Base-by-base conservation (phyloP, 2,329 filamentous ascomycete species). In the Diplodia seriata region DNA sequence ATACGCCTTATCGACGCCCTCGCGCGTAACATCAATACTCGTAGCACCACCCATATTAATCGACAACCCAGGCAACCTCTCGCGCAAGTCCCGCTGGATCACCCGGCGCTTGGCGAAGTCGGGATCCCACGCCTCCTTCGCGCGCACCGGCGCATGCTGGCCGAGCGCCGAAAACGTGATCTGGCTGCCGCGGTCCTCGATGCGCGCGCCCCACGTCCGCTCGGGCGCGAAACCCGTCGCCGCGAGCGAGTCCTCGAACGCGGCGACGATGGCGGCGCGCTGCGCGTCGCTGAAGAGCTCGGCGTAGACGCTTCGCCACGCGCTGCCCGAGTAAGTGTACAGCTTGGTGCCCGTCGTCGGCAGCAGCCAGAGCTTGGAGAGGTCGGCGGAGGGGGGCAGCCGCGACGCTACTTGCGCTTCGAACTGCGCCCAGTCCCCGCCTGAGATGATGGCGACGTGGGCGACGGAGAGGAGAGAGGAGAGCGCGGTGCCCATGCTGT, bases 131-230 rank as follows among this genome's bases (percentile, higher is more conserved):
- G 66, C 63, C 70, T 79, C 72, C 70, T 81, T 81, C 14, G 71
- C 76, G 7, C 53, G 47, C 9, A 79, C 71, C n/a, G 79, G 79
- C 7, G 79, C 78, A 69, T 79, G 69, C 71, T 81, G 79, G 51
- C 79, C 79, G 1, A 81, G 78, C 1, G 79, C 79, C 1, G 79
- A 81, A 70, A 81, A 80, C 14, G 79, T 81, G 64, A 81, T 80
- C 72, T 81, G 78, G 70, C 77, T 79, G 36, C 79, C 79, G 54
- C 79, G 79, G 68, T 81, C 79, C 68, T 81, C 79, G 68, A 81
- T 80, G 49, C 77, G 73, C 66, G 76, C 70, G 26, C 78, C 79
- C 79, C 79, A 81, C 12, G 78, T 79, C 73, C 78, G 63, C 68
- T 76, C 74, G 4, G 79, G 79, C 53, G 70, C 74, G 72, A 80